Base-by-base conservation (phyloP, 2,329 filamentous ascomycete species). In the Xylariaceae sp. region DNA sequence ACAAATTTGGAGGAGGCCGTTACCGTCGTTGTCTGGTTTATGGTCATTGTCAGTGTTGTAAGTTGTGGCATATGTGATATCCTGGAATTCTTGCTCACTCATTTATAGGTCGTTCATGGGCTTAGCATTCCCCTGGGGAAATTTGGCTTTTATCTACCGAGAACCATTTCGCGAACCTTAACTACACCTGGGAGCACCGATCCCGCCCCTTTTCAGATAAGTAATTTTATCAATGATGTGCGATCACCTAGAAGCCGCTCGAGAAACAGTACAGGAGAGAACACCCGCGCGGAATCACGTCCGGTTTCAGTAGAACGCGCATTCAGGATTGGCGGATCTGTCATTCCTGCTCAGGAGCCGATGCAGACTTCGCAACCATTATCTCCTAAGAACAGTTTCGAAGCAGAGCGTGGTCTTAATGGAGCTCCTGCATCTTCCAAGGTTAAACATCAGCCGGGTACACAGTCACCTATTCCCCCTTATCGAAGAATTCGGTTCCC, bases 11-110 rank as follows among this genome's bases (percentile, higher is more conserved):
- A 77, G 4, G 89, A 95, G 58, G 78, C 83, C 0, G 81, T 91
- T 46, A 78, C 77, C 2, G 78, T 93, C 1, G 82, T 96, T 0
- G 86, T 96, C 15, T 96, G 92, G 92, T 96, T 96, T 65, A 72
- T 96, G 45, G 81, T 84, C 7, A 84, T 94, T 16, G 93, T 89
- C 72, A 94, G 89, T 60, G 87, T 96, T 55, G 88, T 92, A 75
- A 79, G 86, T 78, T 15, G 11, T 36, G 10, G 33, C 4, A 37
- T 40, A 53, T 27, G 32, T 16, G 5, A 23, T 29, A 20, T 35
- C 24, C 41, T 6, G 16, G 37, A 30, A 50, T 26, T 26, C 21
- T 33, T 53, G 15, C 52, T 53, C 13, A 32, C 29, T 26, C 4
- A 50, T 40, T 21, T 11, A 7, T 48, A 86, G 86, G 75, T 92